Base-by-base conservation (phyloP, 257 asterid genomes). In the Mentha longifolia region DNA sequence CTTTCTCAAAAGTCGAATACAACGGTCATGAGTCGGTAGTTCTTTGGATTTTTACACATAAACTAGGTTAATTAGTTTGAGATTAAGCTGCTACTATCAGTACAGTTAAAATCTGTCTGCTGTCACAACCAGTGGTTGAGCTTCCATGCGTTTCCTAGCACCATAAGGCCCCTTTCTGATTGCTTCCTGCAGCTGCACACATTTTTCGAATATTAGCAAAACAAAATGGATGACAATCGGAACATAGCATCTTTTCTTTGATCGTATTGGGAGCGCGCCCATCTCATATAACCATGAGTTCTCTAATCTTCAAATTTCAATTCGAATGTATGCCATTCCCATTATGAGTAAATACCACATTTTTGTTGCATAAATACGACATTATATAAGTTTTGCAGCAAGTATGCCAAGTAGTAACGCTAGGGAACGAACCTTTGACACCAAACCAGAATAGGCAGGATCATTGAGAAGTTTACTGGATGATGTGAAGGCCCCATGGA, bases 121-220 rank as follows among this genome's bases (percentile, higher is more conserved):
- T 2, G 99, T 95, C 75, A 22, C 11, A 14, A 95, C 99, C 15
- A 74, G 28, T 12, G 98, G 96, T 75, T 92, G 99, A 81, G 95
- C 90, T 85, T 92, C 98, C 15, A 71, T 58, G 7, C 41, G 89
- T 78, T 78, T 87, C 77, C 85, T 87, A 17, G 76, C 90, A 58
- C 80, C 81, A 5, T 83, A 95, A 72, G 99, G 98, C 17, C 99
- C 99, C 78, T 88, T 89, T 79, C 68, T 80, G 72, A 95, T 83
- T 65, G 98, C 93, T 82, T 89, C 96, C 76, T 86, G 83, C 46
- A 92, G 85, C 99, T 94, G 92, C 77, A 84, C 16, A 70, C 6
- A 65, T 57, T 58, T 68, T 51, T 16, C 45, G 10, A 2, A 45
- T 12, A 28, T 45, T 55, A 42, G 47, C 47, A 42, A 42, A 15